Conservation (phyloP, 441 rosid genomes). For the Populus hybrid region DNA sequence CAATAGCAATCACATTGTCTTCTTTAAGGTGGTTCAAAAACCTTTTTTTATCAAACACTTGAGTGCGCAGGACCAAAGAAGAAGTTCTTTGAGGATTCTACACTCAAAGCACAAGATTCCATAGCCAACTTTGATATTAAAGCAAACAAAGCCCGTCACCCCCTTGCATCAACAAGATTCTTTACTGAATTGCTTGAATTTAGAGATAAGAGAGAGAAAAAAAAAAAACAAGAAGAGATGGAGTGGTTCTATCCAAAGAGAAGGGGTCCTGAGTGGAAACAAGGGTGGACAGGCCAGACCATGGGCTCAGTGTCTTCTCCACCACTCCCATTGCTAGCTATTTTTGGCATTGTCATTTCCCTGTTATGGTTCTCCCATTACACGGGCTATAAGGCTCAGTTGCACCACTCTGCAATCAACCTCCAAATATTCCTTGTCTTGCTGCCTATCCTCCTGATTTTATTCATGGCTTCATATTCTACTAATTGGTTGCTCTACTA, state of each 20-base stretch:
- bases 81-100: conserved; percentile 1
- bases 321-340: conserved; percentile 38
- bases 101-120: conserved; percentile 50
- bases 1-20: not conserved
- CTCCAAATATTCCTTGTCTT: conserved; percentile 41
- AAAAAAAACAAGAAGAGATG: conserved; percentile 22
- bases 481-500: conserved; percentile 19
- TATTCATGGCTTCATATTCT: conserved; percentile 30
- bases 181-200: not conserved
- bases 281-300: conserved; percentile 46
- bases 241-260: conserved; percentile 51
- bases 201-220: not conserved
- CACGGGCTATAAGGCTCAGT: conserved; percentile 29
- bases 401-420: conserved; percentile 30
- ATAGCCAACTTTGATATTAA: not conserved
- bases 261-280: conserved; percentile 62
- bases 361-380: conserved; percentile 47
- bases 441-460: conserved; percentile 35
- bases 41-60: not conserved
- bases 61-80: conserved; percentile 30
- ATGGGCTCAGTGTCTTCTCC: conserved; percentile 38
- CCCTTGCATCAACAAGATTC: not conserved
- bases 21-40: not conserved
- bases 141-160: conserved; percentile 7
- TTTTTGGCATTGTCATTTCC: conserved; percentile 47